Evolutionary conservation across 208 protist genomes (phyloP), one percentile per base, ranked within the genome.

Genomic region (Leishmania mexicana): DNA sequence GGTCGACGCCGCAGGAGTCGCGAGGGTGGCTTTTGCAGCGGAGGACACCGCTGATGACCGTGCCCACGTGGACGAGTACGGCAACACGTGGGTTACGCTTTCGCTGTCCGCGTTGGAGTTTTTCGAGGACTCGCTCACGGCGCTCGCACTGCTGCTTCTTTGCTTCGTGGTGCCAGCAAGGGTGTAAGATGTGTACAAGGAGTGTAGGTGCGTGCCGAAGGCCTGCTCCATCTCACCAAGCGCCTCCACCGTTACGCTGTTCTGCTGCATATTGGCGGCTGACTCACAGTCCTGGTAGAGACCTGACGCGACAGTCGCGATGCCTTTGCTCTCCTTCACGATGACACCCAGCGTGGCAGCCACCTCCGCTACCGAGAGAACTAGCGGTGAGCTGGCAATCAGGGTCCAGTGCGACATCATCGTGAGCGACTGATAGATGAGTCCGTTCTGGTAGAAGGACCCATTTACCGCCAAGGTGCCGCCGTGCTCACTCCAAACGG

Each of bases 391-490:
- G 72, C 81, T 84, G n/a, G 83, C 85, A 28, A 93, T 75, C 49
- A 93, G 84, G 2, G 75, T 85, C 83, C 85, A 93, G 77, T 83
- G 83, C 81, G 84, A 76, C 85, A 91, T 86, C 87, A 93, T 89
- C 35, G 86, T 90, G 64, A 93, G 85, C 2, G 83, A 88, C 74
- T 91, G 85, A 79, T 89, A 91, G 72, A 93, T 87, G 72, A 93
- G 83, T 17, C 89, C 87, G 60, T 89, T 82, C 45, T 77, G 79
- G 64, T 87, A 91, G 80, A 91, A 90, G 38, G 89, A 83, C 6
- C 76, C 65, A 79, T 90, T 88, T 62, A 81, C 75, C 53, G 71
- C 84, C 40, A 89, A 70, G 31, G 73, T 82, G 47, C 75, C 71
- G 3, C 60, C 58, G 54, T 79, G 85, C 28, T 88, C 60, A 40